Evolutionary conservation across 768 basidiomycete genomes (phyloP).

Genomic region (Rubroboletus pulcherrimus): DNA sequence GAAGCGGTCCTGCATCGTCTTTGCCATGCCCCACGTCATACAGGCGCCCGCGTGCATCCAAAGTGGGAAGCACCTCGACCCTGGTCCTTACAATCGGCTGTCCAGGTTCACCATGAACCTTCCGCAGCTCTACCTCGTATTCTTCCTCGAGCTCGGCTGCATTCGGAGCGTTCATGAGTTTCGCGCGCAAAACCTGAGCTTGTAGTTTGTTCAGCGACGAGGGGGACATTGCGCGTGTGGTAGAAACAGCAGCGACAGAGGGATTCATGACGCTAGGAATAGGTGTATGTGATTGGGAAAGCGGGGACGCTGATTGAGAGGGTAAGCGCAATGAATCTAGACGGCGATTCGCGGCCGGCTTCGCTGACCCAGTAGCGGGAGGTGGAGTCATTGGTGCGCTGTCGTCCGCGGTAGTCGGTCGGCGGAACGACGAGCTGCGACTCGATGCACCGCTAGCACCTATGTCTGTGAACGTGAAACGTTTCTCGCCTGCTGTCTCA

Average conservation of each 20-base stretch:
- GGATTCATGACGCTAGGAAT: slow-evolving; percentile 92
- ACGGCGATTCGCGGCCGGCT: slow-evolving; percentile 44
- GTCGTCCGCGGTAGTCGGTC: slow-evolving; percentile 63
- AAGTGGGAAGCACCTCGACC: slow-evolving; percentile 83
- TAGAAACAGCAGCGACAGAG: slow-evolving; percentile 32
- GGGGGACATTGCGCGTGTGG: slow-evolving; percentile 54
- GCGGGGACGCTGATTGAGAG: slow-evolving; percentile 56
- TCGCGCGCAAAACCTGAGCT: slow-evolving; percentile 88
- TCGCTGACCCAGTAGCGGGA: slow-evolving; percentile 24
- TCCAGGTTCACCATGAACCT: slow-evolving; percentile 42
- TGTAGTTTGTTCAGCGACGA: slow-evolving; percentile 89
- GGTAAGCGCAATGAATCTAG: slow-evolving; percentile 60
- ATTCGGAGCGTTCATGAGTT: slow-evolving; percentile 76
- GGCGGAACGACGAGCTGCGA: slow-evolving; percentile 83
- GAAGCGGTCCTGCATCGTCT: slow-evolving; percentile 46
- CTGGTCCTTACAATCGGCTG: slow-evolving; percentile 46
- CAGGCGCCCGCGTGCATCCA: slow-evolving; percentile 78
- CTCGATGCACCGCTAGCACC: slow-evolving; percentile 62
- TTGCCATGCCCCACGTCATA: slow-evolving; percentile 89
- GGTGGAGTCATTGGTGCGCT: slow-evolving; percentile 61
- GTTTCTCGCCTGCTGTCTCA: slow-evolving; percentile 41
- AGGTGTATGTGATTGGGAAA: slow-evolving; percentile 69
- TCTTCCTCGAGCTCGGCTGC: slow-evolving; percentile 76
- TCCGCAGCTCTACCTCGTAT: slow-evolving; percentile 70
- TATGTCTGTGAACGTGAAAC: slow-evolving; percentile 68